Base-by-base conservation (phyloP, 2,329 filamentous ascomycete species). In the Chaetomium sp. region DNA sequence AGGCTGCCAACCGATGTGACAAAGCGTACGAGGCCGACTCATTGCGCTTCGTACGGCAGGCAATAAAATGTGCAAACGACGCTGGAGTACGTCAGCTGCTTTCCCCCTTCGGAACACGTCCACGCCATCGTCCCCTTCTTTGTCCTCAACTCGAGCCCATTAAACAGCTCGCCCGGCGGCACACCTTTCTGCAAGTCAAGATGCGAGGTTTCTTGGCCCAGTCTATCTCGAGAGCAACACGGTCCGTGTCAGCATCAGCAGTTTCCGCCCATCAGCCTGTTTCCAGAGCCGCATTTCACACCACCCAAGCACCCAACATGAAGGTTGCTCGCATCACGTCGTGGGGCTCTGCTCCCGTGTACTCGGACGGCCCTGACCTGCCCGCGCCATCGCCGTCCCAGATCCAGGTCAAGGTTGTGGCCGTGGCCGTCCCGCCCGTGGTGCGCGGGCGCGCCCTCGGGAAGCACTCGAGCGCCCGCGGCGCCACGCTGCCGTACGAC, bases 361-460 rank as follows among this genome's bases (percentile, higher is more conserved):
- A 31, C 57, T 49, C 38, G 5, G n/a, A 21, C 10, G 42, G 29
- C 19, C 50, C 62, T 31, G 49, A 63, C 64, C 55, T 66, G 47
- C 63, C 63, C n/a, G 63, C 51, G 1, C 63, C 63, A n/a, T 57
- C 63, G 12, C 45, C 57, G 29, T 57, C 63, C 23, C 63, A 65
- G 54, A 13, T 58, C 16, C 57, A 57, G 58, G 57, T 65, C 53
- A 65, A 65, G 47, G 58, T 65, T 13, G 47, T 61, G n/a, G 63
- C 63, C n/a, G 63, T 65, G 5, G 63, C 45, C 10, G 63, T 61
- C 4, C 63, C 63, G 9, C 57, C 33, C 13, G 27, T 65, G 9
- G 63, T 65, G 6, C 63, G 63, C 27, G 63, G 63, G 4, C 63
- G 63, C 25, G 63, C 63, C 49, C 38, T 65, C 9, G 57, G 63